Percentiles rank a stretch among this genome's conserved stretches.
Evolutionary conservation across 202 grass and related monocot species (phyloP).

Genomic region (Elaeis oleifera): DNA sequence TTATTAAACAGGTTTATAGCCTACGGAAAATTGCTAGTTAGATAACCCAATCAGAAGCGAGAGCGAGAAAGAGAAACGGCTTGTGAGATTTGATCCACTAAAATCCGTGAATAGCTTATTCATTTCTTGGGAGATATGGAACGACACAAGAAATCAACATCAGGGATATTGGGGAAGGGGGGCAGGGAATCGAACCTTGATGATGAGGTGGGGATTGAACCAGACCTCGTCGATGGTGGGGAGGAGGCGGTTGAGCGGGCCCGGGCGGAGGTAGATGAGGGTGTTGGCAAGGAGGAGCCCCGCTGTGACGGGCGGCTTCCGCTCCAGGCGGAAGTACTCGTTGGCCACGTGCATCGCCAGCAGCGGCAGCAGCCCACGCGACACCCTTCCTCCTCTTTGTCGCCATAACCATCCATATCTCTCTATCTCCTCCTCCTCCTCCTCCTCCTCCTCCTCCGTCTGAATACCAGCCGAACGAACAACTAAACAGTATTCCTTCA

Average conservation of each 20-base stretch:
- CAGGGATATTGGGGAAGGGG: too few species aligned
- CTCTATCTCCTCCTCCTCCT: neutral
- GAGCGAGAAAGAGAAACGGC: too few species aligned
- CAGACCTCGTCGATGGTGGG: constrained; percentile 42
- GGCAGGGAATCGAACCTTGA: constrained; percentile 42
- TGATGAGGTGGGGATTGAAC: constrained; percentile 80
- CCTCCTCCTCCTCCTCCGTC: neutral
- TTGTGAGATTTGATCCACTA: too few species aligned
- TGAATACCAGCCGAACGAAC: too few species aligned
- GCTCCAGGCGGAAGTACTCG: constrained; percentile 54
- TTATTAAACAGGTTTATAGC: too few species aligned
- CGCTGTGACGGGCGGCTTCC: constrained; percentile 66
- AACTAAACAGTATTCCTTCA: too few species aligned
- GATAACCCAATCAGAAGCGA: too few species aligned
- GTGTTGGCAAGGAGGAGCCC: constrained; percentile 66
- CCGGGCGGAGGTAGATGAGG: constrained; percentile 67
- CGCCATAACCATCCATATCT: neutral
- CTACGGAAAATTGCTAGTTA: too few species aligned
- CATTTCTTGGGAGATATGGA: neutral
- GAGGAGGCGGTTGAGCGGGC: constrained; percentile 55
- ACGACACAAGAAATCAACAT: neutral
- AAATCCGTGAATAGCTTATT: too few species aligned
- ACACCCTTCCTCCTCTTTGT: constrained; percentile 3
- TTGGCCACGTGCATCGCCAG: constrained; percentile 56
- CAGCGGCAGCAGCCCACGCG: constrained; percentile 57